A percentile compares a stretch with the other conserved stretches of the same genome.
These are phyloP conservation scores for Aurinia saxatilis DNA, from an alignment of 345 rosid genomes.

Conservation along the genomic window DNA sequence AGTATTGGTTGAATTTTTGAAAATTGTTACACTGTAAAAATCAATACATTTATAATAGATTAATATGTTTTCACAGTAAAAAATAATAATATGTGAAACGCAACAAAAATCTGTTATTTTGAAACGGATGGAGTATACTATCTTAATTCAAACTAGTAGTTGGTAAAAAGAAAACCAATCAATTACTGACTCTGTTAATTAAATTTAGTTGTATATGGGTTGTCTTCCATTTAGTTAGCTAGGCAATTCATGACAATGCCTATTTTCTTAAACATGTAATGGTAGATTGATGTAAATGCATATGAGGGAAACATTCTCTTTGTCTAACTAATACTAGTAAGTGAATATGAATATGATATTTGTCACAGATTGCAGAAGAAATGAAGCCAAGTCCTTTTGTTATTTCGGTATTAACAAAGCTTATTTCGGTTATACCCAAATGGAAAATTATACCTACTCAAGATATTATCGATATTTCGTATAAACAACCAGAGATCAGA, in stretches of 20 bases:
- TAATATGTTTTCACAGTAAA: too few species aligned
- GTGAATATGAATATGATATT: not conserved
- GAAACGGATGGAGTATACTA: too few species aligned
- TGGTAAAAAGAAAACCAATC: too few species aligned
- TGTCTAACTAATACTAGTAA: not conserved
- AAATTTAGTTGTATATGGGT: too few species aligned
- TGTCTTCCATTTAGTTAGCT: too few species aligned
- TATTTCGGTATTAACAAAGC: slow-evolving; percentile 32
- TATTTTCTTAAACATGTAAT: not conserved
- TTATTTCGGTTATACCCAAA: slow-evolving; percentile 46
- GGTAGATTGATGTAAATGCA: not conserved
- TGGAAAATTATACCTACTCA: slow-evolving; percentile 54
- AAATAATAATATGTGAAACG: too few species aligned
- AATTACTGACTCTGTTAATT: too few species aligned
- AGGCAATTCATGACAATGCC: not conserved
- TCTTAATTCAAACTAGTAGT: too few species aligned
- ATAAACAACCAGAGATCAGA: slow-evolving; percentile 52
- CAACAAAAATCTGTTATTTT: too few species aligned
- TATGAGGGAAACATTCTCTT: not conserved
- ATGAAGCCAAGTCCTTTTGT: slow-evolving; percentile 49
- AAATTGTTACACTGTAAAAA: too few species aligned
- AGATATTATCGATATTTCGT: slow-evolving; percentile 58
- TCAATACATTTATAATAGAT: too few species aligned
- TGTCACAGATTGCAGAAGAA: slow-evolving; percentile 56
- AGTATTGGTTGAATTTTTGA: too few species aligned